phyloP scores from a whole-genome alignment of 2,329 filamentous ascomycete genomes.

The Truncatella angustata region DNA sequence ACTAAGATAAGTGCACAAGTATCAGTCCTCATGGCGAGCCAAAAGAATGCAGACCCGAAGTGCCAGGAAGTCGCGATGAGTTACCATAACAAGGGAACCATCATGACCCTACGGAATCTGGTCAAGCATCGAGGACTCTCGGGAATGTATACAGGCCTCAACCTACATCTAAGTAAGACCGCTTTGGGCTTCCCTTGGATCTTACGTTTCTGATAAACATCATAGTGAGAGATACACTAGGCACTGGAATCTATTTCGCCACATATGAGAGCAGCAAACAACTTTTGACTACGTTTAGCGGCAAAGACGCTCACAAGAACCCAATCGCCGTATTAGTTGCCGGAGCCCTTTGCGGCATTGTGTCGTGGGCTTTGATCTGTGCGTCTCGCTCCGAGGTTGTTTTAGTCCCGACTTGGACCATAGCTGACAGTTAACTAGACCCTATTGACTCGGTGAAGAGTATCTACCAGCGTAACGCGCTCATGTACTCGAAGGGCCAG shows the following conservation, averaged over 20 bases:
- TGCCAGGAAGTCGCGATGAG: constrained; percentile 62
- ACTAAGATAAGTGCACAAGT: constrained; percentile 88
- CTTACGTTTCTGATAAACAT: constrained; percentile 6
- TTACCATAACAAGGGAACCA: constrained; percentile 75
- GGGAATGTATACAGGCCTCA: constrained; percentile 79
- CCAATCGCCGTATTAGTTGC: constrained; percentile 76
- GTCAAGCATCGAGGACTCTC: constrained; percentile 69
- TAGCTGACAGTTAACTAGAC: constrained; percentile 36
- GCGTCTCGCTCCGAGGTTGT: constrained; percentile 31
- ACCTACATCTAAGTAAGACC: constrained; percentile 70
- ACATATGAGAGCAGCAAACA: constrained; percentile 88
- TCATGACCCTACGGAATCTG: constrained; percentile 74
- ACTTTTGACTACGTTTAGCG: constrained; percentile 70
- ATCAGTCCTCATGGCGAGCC: constrained; percentile 70
- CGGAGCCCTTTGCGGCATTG: constrained; percentile 77
- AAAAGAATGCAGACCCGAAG: constrained; percentile 45
- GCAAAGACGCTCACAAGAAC: constrained; percentile 71
- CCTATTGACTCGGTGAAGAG: constrained; percentile 82
- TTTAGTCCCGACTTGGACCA: neutral
- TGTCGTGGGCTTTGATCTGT: constrained; percentile 79
- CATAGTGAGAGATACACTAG: constrained; percentile 72
- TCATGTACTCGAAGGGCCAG: constrained; percentile 67
- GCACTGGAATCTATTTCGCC: constrained; percentile 83
- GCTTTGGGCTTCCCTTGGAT: constrained; percentile 11
- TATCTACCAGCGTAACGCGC: constrained; percentile 79